These are phyloP conservation scores for Lobosporangium transversale DNA, from an alignment of 192 early-diverging fungal species.

Conservation along the genomic window DNA sequence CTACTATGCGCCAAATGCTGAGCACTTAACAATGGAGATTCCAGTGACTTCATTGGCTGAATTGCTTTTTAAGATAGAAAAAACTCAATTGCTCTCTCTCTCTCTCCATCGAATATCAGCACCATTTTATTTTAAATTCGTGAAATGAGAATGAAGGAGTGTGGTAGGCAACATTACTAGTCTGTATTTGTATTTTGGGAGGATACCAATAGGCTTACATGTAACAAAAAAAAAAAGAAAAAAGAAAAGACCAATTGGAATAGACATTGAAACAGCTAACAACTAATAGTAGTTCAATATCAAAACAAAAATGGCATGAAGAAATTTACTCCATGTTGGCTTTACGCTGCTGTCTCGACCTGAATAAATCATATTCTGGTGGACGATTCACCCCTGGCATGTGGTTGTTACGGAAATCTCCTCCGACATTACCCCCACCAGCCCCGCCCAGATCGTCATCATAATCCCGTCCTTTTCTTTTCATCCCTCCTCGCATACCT, in stretches of 20 bases:
- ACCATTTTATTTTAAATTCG: too few species aligned
- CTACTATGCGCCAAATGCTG: neutral
- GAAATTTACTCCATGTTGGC: slow-evolving; percentile 41
- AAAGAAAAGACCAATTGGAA: too few species aligned
- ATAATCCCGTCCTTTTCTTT: slow-evolving; percentile 57
- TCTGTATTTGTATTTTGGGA: too few species aligned
- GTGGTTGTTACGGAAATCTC: slow-evolving; percentile 31
- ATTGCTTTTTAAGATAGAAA: neutral
- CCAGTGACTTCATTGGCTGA: neutral
- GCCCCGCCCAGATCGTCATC: slow-evolving; percentile 53
- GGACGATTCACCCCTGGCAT: slow-evolving; percentile 63
- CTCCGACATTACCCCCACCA: slow-evolving; percentile 23
- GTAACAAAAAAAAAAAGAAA: too few species aligned
- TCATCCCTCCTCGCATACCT: slow-evolving; percentile 35
- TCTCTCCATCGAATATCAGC: neutral
- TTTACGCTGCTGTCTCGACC: slow-evolving; percentile 58
- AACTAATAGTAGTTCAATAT: too few species aligned
- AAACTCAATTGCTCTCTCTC: neutral
- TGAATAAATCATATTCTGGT: slow-evolving; percentile 65
- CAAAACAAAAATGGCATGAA: neutral
- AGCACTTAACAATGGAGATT: slow-evolving; percentile 6
- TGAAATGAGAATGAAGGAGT: too few species aligned
- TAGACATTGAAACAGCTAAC: too few species aligned
- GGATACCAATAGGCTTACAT: too few species aligned
- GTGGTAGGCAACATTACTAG: too few species aligned